Base-by-base conservation (phyloP, 2,329 filamentous ascomycete species). In the Colletotrichum kahawae region DNA sequence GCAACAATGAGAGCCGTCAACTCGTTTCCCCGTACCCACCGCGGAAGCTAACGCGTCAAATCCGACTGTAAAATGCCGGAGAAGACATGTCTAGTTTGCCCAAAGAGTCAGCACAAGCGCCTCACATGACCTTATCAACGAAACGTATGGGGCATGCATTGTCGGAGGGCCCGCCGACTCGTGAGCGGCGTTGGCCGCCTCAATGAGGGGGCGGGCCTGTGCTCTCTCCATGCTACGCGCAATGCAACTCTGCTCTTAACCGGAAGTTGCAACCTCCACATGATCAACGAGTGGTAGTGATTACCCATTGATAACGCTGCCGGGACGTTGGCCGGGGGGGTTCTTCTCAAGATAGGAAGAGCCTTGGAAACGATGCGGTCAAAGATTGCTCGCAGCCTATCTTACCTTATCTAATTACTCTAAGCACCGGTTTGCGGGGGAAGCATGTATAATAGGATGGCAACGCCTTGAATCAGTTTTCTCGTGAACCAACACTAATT, bases 191-290 rank as follows among this genome's bases (percentile, higher is more conserved):
- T 16, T 24, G 62, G 24, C 72, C 62, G 72, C 38, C 48, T 68
- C 68, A 74, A 74, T 74, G 38, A 63, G 68, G 64, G 21, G 51
- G 27, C 38, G 51, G 54, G 48, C 38, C 62, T 65, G 38, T 51
- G 60, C 43, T 48, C 71, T 56, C 33, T 29, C 34, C 27, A 38
- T 62, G 36, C 56, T 31, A 27, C 31, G 24, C 56, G 54, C 34
- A 34, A 60, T 60, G 67, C 67, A 34, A 69, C 54, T 69, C 67
- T 60, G 36, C 57, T 60, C 66, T 62, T 27, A 24, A 18, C 67
- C 31, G 54, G 27, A 24, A 51, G 43, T 51, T 51, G 43, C 43
- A 51, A 69, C 34, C 67, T 69, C 56, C 67, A 69, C 67, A 62
- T 36, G 57, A 69, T 48, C 56, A 62, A 69, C 67, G 27, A 8